These are phyloP conservation scores for Waltergamsia citrina DNA, from an alignment of 2,329 filamentous ascomycete species.

Conservation along the genomic window DNA sequence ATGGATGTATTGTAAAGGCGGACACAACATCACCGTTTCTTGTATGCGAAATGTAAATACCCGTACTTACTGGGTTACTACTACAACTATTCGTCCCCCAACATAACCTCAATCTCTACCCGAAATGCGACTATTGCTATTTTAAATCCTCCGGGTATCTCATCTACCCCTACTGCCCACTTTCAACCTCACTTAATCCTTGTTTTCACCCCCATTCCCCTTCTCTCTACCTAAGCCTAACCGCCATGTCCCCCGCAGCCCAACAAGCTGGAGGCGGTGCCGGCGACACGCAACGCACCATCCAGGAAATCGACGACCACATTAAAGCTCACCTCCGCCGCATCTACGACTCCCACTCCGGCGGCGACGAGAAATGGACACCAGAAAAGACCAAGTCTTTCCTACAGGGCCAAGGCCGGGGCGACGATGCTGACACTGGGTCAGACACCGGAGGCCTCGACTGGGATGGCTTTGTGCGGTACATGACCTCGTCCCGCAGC, in stretches of 20 bases:
- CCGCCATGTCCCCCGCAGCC: conserved; percentile 3
- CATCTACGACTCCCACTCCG: conserved; percentile 35
- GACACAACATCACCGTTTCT: too few species aligned
- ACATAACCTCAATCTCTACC: too few species aligned
- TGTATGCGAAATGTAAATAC: too few species aligned
- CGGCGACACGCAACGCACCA: conserved; percentile 26
- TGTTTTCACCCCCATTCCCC: neutral
- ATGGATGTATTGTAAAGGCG: too few species aligned
- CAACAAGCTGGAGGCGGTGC: conserved; percentile 34
- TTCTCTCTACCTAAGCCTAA: neutral
- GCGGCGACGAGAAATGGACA: conserved; percentile 32
- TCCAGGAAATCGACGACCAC: conserved; percentile 29
- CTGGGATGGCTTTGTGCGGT: conserved; percentile 39
- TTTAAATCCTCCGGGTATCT: too few species aligned
- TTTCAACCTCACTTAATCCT: neutral
- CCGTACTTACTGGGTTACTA: too few species aligned
- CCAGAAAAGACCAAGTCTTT: conserved; percentile 35
- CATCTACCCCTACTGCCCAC: neutral
- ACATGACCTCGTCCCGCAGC: conserved; percentile 43
- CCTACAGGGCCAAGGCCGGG: conserved; percentile 18
- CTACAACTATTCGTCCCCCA: too few species aligned
- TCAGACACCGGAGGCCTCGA: too few species aligned
- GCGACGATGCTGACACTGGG: too few species aligned
- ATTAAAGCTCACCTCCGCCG: conserved; percentile 32
- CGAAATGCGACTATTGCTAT: too few species aligned